Conservation (phyloP, 305 asterid genomes). For the Solanum aculeatissimum region DNA sequence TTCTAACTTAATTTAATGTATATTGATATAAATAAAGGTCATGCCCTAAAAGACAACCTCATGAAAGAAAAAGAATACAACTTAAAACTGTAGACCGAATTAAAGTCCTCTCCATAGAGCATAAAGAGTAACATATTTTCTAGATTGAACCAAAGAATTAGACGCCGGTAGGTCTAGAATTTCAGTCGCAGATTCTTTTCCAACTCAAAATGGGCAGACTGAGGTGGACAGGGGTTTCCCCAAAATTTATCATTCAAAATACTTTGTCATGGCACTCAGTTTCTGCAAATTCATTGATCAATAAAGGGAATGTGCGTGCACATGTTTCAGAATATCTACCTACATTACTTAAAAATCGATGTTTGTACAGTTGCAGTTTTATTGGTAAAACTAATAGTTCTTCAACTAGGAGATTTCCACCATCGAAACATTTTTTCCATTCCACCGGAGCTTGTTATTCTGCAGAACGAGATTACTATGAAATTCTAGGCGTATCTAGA, state of each 20-base stretch:
- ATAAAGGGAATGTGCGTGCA: slow-evolving; percentile 8
- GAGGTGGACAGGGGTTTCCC: slow-evolving; percentile 21
- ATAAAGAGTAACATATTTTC: too few species aligned
- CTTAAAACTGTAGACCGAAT: too few species aligned
- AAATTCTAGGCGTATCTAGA: slow-evolving; percentile 59
- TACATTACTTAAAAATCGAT: slow-evolving; percentile 16
- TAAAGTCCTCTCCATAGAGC: too few species aligned
- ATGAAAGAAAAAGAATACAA: too few species aligned
- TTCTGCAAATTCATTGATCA: slow-evolving; percentile 11
- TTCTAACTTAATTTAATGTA: too few species aligned
- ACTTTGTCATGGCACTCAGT: slow-evolving; percentile 18
- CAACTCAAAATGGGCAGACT: slow-evolving; percentile 9
- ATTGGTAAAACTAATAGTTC: slow-evolving; percentile 16
- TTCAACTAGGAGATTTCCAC: slow-evolving; percentile 19
- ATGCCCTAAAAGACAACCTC: too few species aligned
- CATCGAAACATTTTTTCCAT: slow-evolving; percentile 49
- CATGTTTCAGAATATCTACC: slow-evolving; percentile 16
- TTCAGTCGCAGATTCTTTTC: neutral
- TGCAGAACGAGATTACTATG: slow-evolving; percentile 49
- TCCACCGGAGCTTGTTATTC: slow-evolving; percentile 52
- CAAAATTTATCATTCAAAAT: slow-evolving; percentile 21
- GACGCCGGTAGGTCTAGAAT: neutral
- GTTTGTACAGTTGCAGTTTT: slow-evolving; percentile 21
- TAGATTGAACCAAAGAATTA: neutral
- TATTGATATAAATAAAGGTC: too few species aligned